These are phyloP conservation scores for Scedosporium dehoogii DNA, from an alignment of 2,329 filamentous ascomycete genomes.

Conservation along the genomic window DNA sequence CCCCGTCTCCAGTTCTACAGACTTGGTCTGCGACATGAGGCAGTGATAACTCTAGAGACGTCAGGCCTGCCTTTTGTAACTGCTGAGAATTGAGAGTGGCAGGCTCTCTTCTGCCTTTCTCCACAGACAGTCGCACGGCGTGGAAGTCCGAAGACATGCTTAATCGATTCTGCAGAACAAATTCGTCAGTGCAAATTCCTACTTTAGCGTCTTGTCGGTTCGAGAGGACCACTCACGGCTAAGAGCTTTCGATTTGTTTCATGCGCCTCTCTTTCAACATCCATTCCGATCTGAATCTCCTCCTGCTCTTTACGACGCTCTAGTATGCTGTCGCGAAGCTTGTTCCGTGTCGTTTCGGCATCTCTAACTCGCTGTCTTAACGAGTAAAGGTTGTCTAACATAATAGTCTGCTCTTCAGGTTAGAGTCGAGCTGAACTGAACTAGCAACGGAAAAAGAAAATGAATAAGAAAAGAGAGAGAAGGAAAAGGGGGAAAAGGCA, in stretches of 20 bases:
- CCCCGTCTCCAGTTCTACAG: conserved; percentile 36
- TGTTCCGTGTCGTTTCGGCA: conserved; percentile 46
- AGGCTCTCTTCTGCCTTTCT: conserved; percentile 37
- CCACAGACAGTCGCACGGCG: conserved; percentile 49
- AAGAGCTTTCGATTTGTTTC: conserved; percentile 36
- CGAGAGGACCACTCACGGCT: neutral
- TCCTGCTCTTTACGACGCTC: conserved; percentile 49
- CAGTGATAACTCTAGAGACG: conserved; percentile 47
- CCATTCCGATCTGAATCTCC: conserved; percentile 52
- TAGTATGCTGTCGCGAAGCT: conserved; percentile 50
- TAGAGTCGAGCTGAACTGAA: neutral
- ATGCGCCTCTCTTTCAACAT: conserved; percentile 50
- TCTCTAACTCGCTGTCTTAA: conserved; percentile 47
- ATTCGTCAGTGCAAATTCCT: neutral
- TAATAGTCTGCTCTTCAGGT: conserved; percentile 35
- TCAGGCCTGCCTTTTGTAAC: conserved; percentile 40
- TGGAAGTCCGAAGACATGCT: conserved; percentile 49
- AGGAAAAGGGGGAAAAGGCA: neutral
- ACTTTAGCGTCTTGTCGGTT: neutral
- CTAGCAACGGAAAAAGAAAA: no score
- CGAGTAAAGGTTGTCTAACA: conserved; percentile 47
- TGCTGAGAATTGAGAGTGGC: conserved; percentile 19
- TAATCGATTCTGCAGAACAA: conserved; percentile 29
- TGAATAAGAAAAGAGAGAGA: no score
- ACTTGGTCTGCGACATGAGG: conserved; percentile 44